Base-by-base conservation (phyloP, 768 basidiomycete species). In the Naganishia vishniacii region DNA sequence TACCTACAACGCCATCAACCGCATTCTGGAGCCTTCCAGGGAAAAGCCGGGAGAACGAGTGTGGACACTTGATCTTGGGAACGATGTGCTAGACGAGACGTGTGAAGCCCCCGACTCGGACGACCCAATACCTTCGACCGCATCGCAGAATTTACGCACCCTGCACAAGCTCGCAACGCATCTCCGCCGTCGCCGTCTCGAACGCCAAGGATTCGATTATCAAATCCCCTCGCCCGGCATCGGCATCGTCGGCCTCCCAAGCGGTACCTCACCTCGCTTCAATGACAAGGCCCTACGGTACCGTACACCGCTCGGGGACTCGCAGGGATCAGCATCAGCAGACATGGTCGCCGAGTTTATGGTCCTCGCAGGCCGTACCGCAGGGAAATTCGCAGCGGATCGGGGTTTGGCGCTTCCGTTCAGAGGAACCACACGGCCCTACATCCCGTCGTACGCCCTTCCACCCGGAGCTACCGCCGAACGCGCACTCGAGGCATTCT, bases 331-430 rank as follows among this genome's bases (percentile, higher is more conserved):
- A n/a, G 11, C 51, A 13, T 63, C 70, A 0, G 18, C 18, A 29
- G 25, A 44, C 12, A 70, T 90, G 59, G 84, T 99, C 12, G 80
- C 85, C 0, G 91, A 95, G 75, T 80, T 82, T 70, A 92, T 92
- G 86, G 88, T 91, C 71, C 71, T 86, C 18, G 91, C 89, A 0
- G 86, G 84, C 49, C 84, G 86, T 1, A 80, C 86, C 0, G 86
- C 88, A 0, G 93, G 91, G 28, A 80, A 79, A 42, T 91, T 89
- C 78, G 84, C 83, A 62, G 66, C 73, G 20, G 86, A 88, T 11
- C 81, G 79, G 16, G 78, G 79, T 4, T 65, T 94, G 32, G 85
- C 87, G 2, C 80, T 84, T 45, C 72, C 89, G 6, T 87, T 87
- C 51, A 83, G 91, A 20, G 70, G 47, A 4, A 72, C 70, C 11